These are phyloP conservation scores for Vitis hybrid DNA, from an alignment of 177 flowering plant species.

Conservation along the genomic window DNA sequence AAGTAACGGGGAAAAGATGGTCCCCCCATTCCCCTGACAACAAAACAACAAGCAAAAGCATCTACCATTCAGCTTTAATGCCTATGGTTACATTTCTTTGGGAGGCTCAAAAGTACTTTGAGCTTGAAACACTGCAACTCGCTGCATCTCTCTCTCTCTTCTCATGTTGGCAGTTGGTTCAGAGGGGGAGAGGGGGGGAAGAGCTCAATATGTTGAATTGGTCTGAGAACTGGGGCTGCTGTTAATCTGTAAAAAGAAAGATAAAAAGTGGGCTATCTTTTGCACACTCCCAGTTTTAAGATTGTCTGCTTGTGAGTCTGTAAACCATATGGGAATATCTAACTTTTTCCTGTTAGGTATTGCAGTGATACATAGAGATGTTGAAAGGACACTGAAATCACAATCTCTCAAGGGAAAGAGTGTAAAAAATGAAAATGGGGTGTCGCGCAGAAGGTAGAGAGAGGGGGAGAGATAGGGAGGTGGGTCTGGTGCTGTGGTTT, in stretches of 20 bases:
- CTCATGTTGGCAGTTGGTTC: neutral
- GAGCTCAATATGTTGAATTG: constrained; percentile 14
- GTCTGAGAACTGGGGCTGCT: constrained; percentile 22
- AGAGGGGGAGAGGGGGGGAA: constrained; percentile 9
- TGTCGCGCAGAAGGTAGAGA: constrained; percentile 4
- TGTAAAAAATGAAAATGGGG: constrained; percentile 3
- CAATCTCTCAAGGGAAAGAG: constrained; percentile 17
- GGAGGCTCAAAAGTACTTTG: constrained; percentile 40
- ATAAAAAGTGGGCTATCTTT: constrained; percentile 54
- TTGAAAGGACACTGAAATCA: constrained; percentile 40
- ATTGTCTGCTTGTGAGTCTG: constrained; percentile 39
- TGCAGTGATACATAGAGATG: constrained; percentile 29
- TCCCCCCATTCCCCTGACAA: constrained; percentile 52
- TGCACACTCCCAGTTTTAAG: constrained; percentile 51
- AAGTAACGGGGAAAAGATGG: constrained; percentile 41
- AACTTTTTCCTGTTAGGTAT: constrained; percentile 28
- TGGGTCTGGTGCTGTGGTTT: constrained; percentile 2
- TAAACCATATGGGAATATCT: constrained; percentile 36
- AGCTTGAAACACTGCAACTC: constrained; percentile 12
- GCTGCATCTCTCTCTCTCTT: constrained; percentile 23
- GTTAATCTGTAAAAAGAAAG: constrained; percentile 20
- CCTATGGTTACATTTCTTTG: constrained; percentile 41
- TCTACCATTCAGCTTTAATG: constrained; percentile 43
- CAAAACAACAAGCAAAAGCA: constrained; percentile 43
- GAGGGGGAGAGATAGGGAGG: constrained; percentile 10